Evolutionary conservation across 1,284 basidiomycete species (phyloP).

Genomic region (Melampsora medusae): DNA sequence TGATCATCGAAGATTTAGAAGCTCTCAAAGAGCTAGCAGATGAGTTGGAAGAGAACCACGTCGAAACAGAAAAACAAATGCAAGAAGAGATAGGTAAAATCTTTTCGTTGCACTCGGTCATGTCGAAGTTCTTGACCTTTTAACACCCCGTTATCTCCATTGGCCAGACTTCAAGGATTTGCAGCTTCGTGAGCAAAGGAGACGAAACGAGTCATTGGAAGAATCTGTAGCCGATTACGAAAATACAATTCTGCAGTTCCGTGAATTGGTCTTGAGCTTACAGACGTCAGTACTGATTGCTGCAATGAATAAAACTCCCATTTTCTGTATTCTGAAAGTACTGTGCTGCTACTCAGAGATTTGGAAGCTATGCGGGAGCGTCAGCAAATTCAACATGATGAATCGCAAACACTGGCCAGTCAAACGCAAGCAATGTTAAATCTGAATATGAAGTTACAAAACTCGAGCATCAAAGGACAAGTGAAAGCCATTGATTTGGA

Average conservation of each 20-base stretch:
- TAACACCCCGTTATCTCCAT: neutral
- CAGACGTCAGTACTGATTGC: constrained; percentile 63
- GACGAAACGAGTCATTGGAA: constrained; percentile 68
- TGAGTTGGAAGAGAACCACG: constrained; percentile 93
- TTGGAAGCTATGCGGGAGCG: constrained; percentile 75
- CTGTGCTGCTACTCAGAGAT: constrained; percentile 62
- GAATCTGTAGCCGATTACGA: constrained; percentile 80
- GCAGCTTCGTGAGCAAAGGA: constrained; percentile 67
- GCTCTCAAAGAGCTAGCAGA: constrained; percentile 92
- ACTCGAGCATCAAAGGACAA: constrained; percentile 81
- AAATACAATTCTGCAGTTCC: constrained; percentile 79
- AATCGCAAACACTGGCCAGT: constrained; percentile 72
- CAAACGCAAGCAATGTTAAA: constrained; percentile 80
- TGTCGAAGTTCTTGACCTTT: constrained; percentile 46
- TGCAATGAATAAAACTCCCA: neutral
- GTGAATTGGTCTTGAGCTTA: constrained; percentile 77
- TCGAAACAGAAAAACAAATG: constrained; percentile 87
- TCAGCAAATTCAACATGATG: constrained; percentile 76
- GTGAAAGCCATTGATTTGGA: constrained; percentile 83
- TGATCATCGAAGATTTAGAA: constrained; percentile 92
- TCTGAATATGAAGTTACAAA: constrained; percentile 85
- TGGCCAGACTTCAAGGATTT: constrained; percentile 68
- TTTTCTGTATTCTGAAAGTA: constrained; percentile 24
- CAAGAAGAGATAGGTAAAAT: constrained; percentile 79
- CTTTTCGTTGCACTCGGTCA: constrained; percentile 4